Conservation (phyloP, 192 early-diverging fungal species). For the Umbelopsis vinacea region DNA sequence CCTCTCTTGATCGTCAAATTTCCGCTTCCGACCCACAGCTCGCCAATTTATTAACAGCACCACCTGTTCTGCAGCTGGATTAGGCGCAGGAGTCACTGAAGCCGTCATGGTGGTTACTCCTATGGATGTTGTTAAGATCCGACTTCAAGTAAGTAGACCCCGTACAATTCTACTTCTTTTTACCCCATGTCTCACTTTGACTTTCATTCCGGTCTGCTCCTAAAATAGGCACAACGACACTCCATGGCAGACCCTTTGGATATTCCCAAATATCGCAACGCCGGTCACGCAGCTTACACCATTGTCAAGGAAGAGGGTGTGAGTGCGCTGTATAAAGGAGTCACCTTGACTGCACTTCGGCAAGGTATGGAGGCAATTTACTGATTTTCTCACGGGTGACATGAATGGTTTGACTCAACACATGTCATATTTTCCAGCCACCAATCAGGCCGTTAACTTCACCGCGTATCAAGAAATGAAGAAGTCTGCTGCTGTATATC, state of each 20-base stretch:
- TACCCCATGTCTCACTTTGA: neutral
- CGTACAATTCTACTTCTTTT: neutral
- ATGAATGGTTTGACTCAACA: neutral
- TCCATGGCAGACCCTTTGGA: conserved; percentile 96
- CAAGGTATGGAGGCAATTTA: conserved; percentile 59
- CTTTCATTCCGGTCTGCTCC: neutral
- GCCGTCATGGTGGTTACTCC: conserved; percentile 94
- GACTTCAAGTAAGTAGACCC: conserved; percentile 64
- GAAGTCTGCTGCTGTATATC: conserved; percentile 66
- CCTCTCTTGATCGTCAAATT: neutral
- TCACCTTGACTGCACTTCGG: conserved; percentile 87
- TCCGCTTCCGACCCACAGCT: no score
- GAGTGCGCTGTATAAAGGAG: conserved; percentile 89
- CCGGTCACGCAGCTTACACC: conserved; percentile 86
- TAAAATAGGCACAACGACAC: conserved; percentile 80
- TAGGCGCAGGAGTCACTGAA: conserved; percentile 93
- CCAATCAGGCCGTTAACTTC: conserved; percentile 98
- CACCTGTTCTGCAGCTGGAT: conserved; percentile 64
- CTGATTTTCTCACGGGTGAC: conserved; percentile 4
- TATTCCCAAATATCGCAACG: conserved; percentile 95
- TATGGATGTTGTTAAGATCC: conserved; percentile 99
- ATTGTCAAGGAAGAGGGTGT: conserved; percentile 92
- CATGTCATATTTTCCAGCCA: conserved; percentile 54
- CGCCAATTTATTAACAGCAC: neutral
- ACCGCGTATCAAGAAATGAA: conserved; percentile 95